phyloP scores from a whole-genome alignment of 108 stramenopile species.

The Skeletonema potamos region DNA sequence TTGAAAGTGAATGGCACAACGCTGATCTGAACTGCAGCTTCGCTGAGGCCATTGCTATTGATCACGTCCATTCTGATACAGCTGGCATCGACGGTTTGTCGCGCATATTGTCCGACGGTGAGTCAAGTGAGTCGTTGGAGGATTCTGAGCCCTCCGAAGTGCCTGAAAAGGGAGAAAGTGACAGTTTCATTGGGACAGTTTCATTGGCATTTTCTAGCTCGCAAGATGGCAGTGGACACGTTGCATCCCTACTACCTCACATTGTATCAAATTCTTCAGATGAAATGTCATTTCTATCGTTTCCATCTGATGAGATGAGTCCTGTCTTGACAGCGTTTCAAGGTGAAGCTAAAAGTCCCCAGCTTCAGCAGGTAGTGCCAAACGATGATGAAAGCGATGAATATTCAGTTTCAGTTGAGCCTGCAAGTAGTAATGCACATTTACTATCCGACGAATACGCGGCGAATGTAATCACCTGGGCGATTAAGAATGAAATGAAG shows the following conservation, averaged over 20 bases:
- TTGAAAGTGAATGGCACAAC: background rate
- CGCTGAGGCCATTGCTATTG: background rate
- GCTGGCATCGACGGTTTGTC: background rate
- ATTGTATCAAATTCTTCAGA: background rate
- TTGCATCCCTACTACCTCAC: background rate
- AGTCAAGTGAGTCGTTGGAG: background rate
- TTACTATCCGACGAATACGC: background rate
- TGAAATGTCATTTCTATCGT: background rate
- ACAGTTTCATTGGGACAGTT: background rate
- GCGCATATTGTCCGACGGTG: background rate
- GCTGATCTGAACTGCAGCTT: background rate
- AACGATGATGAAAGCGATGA: background rate
- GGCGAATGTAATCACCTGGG: background rate
- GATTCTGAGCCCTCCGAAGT: background rate
- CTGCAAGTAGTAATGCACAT: background rate
- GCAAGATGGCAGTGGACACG: background rate
- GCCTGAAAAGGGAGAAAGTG: background rate
- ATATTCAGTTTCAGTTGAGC: background rate
- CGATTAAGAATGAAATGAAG: background rate
- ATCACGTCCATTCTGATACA: background rate
- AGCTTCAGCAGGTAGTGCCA: background rate
- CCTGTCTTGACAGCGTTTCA: background rate
- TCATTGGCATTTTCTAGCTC: background rate
- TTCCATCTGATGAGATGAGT: background rate
- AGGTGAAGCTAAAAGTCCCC: background rate